These are phyloP conservation scores for Durio zibethinus DNA, from an alignment of 345 rosid species.

Conservation along the genomic window DNA sequence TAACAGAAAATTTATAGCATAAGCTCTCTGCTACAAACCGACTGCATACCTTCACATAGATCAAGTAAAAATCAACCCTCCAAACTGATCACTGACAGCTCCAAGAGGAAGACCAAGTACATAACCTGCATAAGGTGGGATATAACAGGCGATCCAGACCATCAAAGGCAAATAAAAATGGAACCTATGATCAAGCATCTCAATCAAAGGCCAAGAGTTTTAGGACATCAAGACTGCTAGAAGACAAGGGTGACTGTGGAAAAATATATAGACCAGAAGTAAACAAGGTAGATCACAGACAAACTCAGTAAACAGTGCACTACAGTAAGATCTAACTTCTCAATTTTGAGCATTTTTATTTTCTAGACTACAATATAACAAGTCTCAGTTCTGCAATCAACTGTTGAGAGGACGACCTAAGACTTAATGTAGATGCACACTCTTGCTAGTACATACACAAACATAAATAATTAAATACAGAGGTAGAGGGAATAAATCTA, in stretches of 20 bases:
- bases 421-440: neutral
- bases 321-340: constrained; percentile 7
- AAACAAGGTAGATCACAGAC: neutral
- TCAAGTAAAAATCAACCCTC: constrained; percentile 34
- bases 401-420: constrained; percentile 10
- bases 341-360: neutral
- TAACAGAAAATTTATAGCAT: constrained; percentile 18
- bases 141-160: constrained; percentile 40
- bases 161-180: constrained; percentile 29
- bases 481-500: neutral
- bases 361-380: neutral
- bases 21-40: constrained; percentile 24
- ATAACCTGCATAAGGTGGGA: constrained; percentile 50
- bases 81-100: constrained; percentile 39
- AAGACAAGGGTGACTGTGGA: neutral
- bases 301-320: neutral
- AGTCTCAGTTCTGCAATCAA: neutral
- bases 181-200: constrained; percentile 26
- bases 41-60: constrained; percentile 47
- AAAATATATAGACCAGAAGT: neutral
- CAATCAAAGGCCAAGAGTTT: constrained; percentile 12
- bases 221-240: neutral
- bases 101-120: constrained; percentile 34
- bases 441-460: neutral
- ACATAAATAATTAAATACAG: neutral